Conservation (phyloP, 805 yeast genomes). For the Ogataea pignaliae region DNA sequence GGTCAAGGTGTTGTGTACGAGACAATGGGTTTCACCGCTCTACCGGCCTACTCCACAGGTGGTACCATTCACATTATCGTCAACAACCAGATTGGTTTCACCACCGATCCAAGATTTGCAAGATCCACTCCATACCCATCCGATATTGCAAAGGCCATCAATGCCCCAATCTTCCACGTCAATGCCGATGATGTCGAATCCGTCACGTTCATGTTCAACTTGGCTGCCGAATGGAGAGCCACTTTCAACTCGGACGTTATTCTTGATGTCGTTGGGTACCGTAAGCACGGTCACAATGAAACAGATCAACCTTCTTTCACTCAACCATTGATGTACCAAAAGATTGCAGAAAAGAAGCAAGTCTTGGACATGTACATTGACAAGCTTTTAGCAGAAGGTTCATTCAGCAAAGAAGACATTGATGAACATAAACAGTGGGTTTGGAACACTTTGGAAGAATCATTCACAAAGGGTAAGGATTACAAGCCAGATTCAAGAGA, state of each 20-base stretch:
- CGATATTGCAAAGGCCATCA: slow-evolving; percentile 92
- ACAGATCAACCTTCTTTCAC: slow-evolving; percentile 99
- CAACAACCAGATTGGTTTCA: slow-evolving; percentile 98
- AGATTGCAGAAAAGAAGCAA: slow-evolving; percentile 82
- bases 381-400: slow-evolving; percentile 76
- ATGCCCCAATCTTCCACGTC: slow-evolving; percentile 99
- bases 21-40: slow-evolving; percentile 88
- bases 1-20: slow-evolving; percentile 99
- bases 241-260: slow-evolving; percentile 95
- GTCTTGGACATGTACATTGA: slow-evolving; percentile 83
- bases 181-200: slow-evolving; percentile 98
- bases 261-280: slow-evolving; percentile 95
- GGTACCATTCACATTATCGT: slow-evolving; percentile 96
- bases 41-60: slow-evolving; percentile 96
- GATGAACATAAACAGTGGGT: slow-evolving; percentile 98
- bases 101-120: slow-evolving; percentile 96
- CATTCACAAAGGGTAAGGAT: slow-evolving; percentile 83
- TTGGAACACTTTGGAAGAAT: slow-evolving; percentile 89
- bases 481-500: slow-evolving; percentile 89
- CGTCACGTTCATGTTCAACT: slow-evolving; percentile 81
- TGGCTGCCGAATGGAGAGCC: slow-evolving; percentile 99
- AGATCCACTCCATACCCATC: slow-evolving; percentile 98
- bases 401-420: slow-evolving; percentile 85
- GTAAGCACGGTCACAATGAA: slow-evolving; percentile 98
- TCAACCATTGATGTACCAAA: slow-evolving; percentile 95